Percentiles rank a stretch among this genome's conserved stretches.
phyloP scores from a whole-genome alignment of 2,329 filamentous ascomycete genomes.

The Dryadomyces quercivorus region DNA sequence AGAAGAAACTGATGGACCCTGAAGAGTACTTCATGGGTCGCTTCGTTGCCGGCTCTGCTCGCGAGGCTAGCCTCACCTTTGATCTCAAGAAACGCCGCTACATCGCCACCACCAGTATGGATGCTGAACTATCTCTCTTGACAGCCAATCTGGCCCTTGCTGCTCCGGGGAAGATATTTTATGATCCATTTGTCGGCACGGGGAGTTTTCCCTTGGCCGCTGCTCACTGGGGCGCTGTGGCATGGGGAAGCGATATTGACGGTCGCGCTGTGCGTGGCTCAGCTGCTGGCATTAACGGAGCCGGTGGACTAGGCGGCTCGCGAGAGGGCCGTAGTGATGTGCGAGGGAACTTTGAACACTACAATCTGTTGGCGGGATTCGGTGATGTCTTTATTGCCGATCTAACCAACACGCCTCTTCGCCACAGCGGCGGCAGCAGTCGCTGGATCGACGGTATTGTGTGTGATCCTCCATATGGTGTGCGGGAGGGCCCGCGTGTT shows the following conservation, averaged over 20 bases:
- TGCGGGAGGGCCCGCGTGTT: slow-evolving; percentile 82
- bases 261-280: slow-evolving; percentile 74
- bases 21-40: slow-evolving; percentile 60
- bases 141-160: slow-evolving; percentile 86
- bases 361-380: slow-evolving; percentile 52
- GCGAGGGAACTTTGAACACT: slow-evolving; percentile 70
- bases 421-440: slow-evolving; percentile 16
- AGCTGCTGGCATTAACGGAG: slow-evolving; percentile 30
- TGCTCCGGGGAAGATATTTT: slow-evolving; percentile 72
- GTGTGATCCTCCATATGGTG: slow-evolving; percentile 92
- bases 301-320: slow-evolving; percentile 9
- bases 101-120: slow-evolving; percentile 95
- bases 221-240: slow-evolving; percentile 75
- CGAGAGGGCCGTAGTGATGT: slow-evolving; percentile 29
- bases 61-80: slow-evolving; percentile 59
- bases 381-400: slow-evolving; percentile 77
- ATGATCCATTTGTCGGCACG: slow-evolving; percentile 92
- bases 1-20: slow-evolving; percentile 37
- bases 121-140: slow-evolving; percentile 80
- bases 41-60: slow-evolving; percentile 51
- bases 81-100: slow-evolving; percentile 90
- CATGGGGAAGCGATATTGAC: slow-evolving; percentile 87
- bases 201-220: slow-evolving; percentile 86
- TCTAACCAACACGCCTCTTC: slow-evolving; percentile 73
- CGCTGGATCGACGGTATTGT: slow-evolving; percentile 77